Base-by-base conservation (phyloP, 345 rosid genomes). In the Excoecaria cochinchinensis region DNA sequence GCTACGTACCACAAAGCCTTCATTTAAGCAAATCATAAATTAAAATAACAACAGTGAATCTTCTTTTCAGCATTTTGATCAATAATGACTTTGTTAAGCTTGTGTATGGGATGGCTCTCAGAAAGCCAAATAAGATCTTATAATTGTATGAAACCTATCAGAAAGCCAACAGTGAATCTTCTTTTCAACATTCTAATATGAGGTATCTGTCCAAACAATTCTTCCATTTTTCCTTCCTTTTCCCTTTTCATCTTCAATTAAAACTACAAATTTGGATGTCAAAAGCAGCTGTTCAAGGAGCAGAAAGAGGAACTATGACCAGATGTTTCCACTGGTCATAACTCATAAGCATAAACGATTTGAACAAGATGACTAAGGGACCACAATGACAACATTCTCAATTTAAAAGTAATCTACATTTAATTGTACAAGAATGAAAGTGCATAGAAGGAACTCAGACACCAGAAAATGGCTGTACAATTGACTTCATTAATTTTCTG, bases 271-370 rank as follows among this genome's bases (percentile, higher is more conserved):
- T 67, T 44, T 24, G 1, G 5, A n/a, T 11, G 44, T 40, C 19
- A 31, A 2, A 22, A 69, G 72, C 4, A 19, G 39, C 46, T 55
- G 44, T 50, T 4, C 39, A 65, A 61, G 25, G 21, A 47, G 50
- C 44, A 62, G 21, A 77, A 47, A 21, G 15, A 55, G 59, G 64
- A 66, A 40, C 70, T n/a, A 16, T 44, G 31, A 69, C 52, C 58
- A 73, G 44, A 69, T 53, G 40, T 13, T 66, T 75, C 24, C 22
- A 66, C 7, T 22, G 24, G 21, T n/a, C 60, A 50, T 56, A 56
- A 21, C 24, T 56, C 60, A 56, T 21, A 39, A 61, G 24, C 58
- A 46, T 5, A 46, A 16, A n/a, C 1, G 15, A 61, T 60, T 61
- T 60, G 46, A 16, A 60, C 3, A 11, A 57, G 46, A 15, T 72